phyloP scores from a whole-genome alignment of 805 yeast species.

The Yamadazyma paraphyllophila region DNA sequence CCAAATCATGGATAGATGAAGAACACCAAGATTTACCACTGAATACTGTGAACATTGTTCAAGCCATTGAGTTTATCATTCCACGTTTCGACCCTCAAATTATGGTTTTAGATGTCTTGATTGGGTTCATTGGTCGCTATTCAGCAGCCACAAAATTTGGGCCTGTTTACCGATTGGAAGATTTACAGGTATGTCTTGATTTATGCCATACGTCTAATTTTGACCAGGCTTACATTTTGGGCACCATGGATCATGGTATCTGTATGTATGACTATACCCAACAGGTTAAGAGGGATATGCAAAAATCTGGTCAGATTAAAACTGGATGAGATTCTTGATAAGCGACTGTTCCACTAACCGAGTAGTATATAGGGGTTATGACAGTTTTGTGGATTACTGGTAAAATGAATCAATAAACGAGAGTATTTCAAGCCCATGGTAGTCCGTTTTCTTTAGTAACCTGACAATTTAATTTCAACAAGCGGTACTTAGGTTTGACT shows the following conservation, averaged over 20 bases:
- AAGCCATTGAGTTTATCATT: background rate
- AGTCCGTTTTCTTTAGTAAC: too few species aligned
- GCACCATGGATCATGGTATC: background rate
- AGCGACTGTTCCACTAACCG: background rate
- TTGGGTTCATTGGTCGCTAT: background rate
- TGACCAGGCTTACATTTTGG: constrained; percentile 5
- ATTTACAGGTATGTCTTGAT: background rate
- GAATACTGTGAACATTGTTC: background rate
- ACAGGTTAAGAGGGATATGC: background rate
- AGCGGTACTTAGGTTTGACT: too few species aligned
- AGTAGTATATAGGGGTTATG: too few species aligned
- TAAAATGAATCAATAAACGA: too few species aligned
- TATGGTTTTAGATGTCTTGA: constrained; percentile 1
- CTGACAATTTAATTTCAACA: too few species aligned
- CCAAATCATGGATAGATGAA: background rate
- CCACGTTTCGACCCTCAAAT: background rate
- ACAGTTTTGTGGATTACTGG: too few species aligned
- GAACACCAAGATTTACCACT: background rate
- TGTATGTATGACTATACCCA: background rate
- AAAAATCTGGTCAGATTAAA: background rate
- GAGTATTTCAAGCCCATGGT: too few species aligned
- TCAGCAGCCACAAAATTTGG: background rate
- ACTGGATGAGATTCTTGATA: background rate
- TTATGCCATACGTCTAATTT: constrained; percentile 1
- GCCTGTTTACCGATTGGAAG: background rate